phyloP scores from a whole-genome alignment of 352 stramenopile genomes.

The Phytophthora vignae region DNA sequence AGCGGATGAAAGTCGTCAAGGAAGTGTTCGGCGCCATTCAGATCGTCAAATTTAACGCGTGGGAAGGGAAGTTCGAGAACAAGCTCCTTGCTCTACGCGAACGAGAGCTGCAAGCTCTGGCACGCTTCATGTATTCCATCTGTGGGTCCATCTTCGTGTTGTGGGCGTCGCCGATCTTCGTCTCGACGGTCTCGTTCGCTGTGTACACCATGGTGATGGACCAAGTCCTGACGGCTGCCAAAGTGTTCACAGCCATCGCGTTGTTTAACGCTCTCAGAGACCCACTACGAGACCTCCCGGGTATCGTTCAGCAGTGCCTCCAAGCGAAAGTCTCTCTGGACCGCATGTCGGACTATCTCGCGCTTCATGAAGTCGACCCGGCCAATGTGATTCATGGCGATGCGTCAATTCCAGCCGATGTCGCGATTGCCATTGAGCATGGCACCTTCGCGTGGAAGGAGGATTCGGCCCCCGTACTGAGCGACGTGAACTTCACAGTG shows the following conservation, averaged over 20 bases:
- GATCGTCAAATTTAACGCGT: conserved; percentile 96
- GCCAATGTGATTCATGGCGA: conserved; percentile 22
- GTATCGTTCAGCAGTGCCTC: conserved; percentile 40
- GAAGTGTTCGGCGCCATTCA: conserved; percentile 94
- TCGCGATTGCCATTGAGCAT: conserved; percentile 30
- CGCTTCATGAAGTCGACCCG: conserved; percentile 29
- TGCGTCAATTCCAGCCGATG: conserved; percentile 4
- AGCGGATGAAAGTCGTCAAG: conserved; percentile 91
- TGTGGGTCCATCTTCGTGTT: conserved; percentile 61
- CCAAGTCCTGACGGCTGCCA: conserved; percentile 51
- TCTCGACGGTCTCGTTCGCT: conserved; percentile 59
- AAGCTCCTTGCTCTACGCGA: conserved; percentile 70
- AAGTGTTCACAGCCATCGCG: conserved; percentile 59
- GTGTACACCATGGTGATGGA: conserved; percentile 53
- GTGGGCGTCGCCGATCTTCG: conserved; percentile 51
- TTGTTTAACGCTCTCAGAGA: conserved; percentile 53
- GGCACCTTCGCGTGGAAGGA: conserved; percentile 45
- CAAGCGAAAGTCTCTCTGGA: conserved; percentile 45
- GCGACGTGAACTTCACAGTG: conserved; percentile 47
- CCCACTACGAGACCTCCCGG: conserved; percentile 42
- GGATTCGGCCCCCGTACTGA: conserved; percentile 23
- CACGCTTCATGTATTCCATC: conserved; percentile 49
- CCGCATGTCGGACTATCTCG: conserved; percentile 47
- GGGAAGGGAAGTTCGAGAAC: conserved; percentile 83
- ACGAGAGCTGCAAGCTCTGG: conserved; percentile 87